Evolutionary conservation across 306 rosid species (phyloP), one percentile per base, ranked within the genome.

Genomic region (Vigna angularis): DNA sequence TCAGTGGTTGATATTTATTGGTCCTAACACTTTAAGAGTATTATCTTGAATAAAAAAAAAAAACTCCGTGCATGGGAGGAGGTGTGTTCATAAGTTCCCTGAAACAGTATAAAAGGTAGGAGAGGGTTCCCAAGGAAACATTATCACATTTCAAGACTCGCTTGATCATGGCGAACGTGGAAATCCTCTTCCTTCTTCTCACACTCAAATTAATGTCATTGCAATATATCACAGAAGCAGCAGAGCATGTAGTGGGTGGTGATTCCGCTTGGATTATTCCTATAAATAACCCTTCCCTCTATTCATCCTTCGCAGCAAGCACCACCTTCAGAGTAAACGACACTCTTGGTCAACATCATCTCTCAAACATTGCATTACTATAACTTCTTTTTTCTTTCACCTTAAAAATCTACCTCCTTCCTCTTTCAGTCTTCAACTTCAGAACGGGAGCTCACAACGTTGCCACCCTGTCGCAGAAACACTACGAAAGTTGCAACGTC

Each of bases 401-500:
- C 68, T 15, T 6, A 0, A 58, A 11, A 9, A 42, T 1, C 53
- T 32, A 20, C 16, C 24, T 56, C 7, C 16, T 8, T 24, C 0
- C 24, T 58, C 30, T 17, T 8, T 4, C 26, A 75, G 80, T 75
- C 3, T 75, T 75, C 80, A 51, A 75, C 12, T 75, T 63, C 80
- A 6, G 2, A 34, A 75, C 64, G 9, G 73, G 73, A 34, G 7
- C 0, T n/a, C 72, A 63, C 51, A 75, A 75, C 52, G 80, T 75
- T 1, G 72, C 5, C 12, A 75, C 72, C 0, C 65, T 75, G 24
- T 12, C 72, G 9, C 64, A 75, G 42, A 38, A 63, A 7, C 11
- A 64, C 64, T 75, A 4, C 16, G 16, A 75, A 3, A 42, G 5
- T 9, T 75, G 80, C 80, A 50, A 48, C 10, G 72, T 75, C 52